Evolutionary conservation across 768 basidiomycete species (phyloP), one percentile per base, ranked within the genome.

Genomic region (Lactarius deliciosus): DNA sequence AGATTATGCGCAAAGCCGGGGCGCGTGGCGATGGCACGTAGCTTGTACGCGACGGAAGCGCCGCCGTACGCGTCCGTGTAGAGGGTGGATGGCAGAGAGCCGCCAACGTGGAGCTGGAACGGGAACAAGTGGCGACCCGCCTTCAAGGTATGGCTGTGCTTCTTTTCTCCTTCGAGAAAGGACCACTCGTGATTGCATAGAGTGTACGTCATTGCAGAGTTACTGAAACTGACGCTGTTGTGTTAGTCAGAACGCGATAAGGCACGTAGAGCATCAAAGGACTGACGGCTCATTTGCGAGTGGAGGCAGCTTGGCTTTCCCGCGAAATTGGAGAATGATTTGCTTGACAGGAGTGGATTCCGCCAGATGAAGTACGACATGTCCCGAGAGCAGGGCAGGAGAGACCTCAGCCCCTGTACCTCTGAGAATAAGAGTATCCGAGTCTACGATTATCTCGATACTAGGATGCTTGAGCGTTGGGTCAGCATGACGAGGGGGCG

Each of bases 101-200:
- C 93, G 28, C 92, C 92, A 34, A 98, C 81, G 67, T 89, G 86
- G 65, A 97, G 84, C 70, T 88, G 87, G 79, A 98, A 98, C 28
- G 96, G 96, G 77, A 98, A 98, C 30, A 87, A 78, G 74, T 98
- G 96, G 41, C 86, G 87, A 16, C 96, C 96, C n/a, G 95, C 94
- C 78, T 98, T 97, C 75, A 98, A 87, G 0, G 95, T 98, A 72
- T 92, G 94, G 13, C 83, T 80, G 73, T 90, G 88, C 50, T 81
- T 82, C 76, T 86, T 90, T 72, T 88, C 86, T 64, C 91, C 91
- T 72, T 93, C 89, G 58, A 96, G 87, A 79, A 97, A 96, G 18
- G 91, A 90, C 94, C 93, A 96, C 68, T 94, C 91, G 73, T 96
- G 92, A 65, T 84, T 85, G 76, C 89, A 90, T 53, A 95, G 77